Evolutionary conservation across 345 rosid genomes (phyloP).

Genomic region (Cardiospermum halicacabum): DNA sequence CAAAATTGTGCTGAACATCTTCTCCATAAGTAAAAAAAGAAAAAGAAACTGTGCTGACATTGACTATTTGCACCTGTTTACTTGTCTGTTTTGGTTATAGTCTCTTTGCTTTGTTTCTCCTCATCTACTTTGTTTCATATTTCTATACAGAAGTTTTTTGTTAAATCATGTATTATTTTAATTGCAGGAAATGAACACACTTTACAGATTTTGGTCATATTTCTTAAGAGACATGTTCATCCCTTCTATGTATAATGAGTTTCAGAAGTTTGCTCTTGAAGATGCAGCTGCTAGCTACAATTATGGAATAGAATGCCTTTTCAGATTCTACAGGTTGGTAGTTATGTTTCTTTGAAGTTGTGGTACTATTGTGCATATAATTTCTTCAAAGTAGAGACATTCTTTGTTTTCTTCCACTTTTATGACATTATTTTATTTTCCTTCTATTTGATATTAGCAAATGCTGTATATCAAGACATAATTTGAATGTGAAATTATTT

Average conservation of each 20-base stretch:
- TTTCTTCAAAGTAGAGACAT: neutral
- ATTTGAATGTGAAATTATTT: no score
- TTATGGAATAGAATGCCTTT: slow-evolving; percentile 93
- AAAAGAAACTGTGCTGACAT: no score
- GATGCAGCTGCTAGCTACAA: slow-evolving; percentile 78
- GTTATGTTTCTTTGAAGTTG: neutral
- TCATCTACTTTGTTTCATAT: no score
- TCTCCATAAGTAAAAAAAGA: no score
- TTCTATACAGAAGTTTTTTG: no score
- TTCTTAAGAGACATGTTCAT: slow-evolving; percentile 79
- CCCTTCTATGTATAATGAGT: slow-evolving; percentile 82
- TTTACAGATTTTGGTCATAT: slow-evolving; percentile 93
- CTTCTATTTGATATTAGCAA: neutral
- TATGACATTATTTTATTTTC: slow-evolving; percentile 1
- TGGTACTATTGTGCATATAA: neutral
- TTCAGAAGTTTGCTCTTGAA: slow-evolving; percentile 74
- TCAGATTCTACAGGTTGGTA: slow-evolving; percentile 87
- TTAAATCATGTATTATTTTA: slow-evolving; percentile 3
- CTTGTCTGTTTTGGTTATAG: neutral
- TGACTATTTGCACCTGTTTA: no score
- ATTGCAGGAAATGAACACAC: slow-evolving; percentile 93
- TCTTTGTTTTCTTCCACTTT: neutral
- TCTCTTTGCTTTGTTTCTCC: neutral
- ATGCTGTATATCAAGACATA: neutral
- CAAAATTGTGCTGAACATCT: no score